Percentiles rank a stretch among this genome's conserved stretches.
These are phyloP conservation scores for Acer saccharum DNA, from an alignment of 345 rosid genomes.

Conservation along the genomic window DNA sequence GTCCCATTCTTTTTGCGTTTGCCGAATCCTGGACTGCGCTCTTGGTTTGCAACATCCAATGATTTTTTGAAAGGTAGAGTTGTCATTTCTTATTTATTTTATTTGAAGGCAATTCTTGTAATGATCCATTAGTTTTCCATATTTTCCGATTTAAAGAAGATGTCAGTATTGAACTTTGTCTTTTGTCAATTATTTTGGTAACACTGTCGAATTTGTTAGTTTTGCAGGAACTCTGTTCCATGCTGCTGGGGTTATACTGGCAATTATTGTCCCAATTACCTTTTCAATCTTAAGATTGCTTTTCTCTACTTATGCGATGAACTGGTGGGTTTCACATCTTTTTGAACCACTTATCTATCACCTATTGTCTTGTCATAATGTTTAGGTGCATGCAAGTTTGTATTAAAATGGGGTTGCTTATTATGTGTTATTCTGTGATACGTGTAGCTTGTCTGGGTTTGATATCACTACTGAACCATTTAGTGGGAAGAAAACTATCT, in stretches of 20 bases:
- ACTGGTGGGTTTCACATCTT: constrained; percentile 57
- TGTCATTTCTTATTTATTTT: constrained; percentile 7
- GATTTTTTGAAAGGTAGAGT: constrained; percentile 75
- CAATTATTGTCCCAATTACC: constrained; percentile 62
- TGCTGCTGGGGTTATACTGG: constrained; percentile 64
- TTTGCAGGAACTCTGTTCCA: constrained; percentile 75
- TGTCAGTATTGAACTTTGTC: constrained; percentile 8
- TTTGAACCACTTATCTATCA: constrained; percentile 7
- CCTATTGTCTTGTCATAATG: not conserved
- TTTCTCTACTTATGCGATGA: constrained; percentile 75
- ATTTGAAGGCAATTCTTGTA: not conserved
- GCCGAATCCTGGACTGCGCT: constrained; percentile 41
- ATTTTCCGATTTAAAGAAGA: not conserved
- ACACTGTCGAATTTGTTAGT: constrained; percentile 19
- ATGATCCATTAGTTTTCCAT: not conserved
- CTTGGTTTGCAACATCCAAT: constrained; percentile 52
- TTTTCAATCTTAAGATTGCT: constrained; percentile 73
- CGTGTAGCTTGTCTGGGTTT: constrained; percentile 7
- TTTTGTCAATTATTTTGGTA: constrained; percentile 18
- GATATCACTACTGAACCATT: not conserved
- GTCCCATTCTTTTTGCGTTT: constrained; percentile 65
- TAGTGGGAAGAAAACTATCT: not conserved
- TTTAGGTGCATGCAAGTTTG: not conserved
- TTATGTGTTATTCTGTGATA: not conserved
- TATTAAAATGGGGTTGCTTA: not conserved